Conservation (phyloP, 441 rosid genomes). For the Arabidopsis lyrata region DNA sequence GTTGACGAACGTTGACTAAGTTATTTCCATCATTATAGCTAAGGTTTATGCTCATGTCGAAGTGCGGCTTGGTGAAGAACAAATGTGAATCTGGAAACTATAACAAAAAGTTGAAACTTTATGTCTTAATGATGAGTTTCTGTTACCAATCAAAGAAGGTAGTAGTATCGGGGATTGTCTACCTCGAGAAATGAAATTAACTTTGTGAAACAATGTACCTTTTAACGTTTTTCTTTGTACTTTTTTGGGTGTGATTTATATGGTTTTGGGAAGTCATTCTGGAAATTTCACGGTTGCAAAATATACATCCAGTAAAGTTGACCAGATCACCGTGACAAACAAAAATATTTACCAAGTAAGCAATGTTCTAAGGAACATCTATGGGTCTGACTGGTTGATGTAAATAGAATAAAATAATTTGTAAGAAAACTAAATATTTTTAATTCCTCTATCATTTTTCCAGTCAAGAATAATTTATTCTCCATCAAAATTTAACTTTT, state of each 20-base stretch:
- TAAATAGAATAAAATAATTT: too few relatives aligned
- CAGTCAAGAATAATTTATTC: too few relatives aligned
- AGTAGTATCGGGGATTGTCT: constrained; percentile 33
- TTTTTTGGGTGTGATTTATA: constrained; percentile 30
- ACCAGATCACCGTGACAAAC: neutral
- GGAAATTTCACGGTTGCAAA: constrained; percentile 9
- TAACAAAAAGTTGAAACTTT: constrained; percentile 40
- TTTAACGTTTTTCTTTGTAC: constrained; percentile 39
- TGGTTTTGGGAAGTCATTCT: constrained; percentile 34
- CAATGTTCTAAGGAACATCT: too few relatives aligned
- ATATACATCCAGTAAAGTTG: neutral
- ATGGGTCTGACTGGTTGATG: too few relatives aligned
- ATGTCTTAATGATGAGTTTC: constrained; percentile 44
- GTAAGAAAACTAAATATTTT: too few relatives aligned
- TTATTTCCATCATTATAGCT: constrained; percentile 28
- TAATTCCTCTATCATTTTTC: too few relatives aligned
- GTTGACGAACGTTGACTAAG: constrained; percentile 35
- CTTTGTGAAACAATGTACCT: constrained; percentile 39
- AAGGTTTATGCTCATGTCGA: constrained; percentile 17
- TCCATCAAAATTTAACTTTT: too few relatives aligned
- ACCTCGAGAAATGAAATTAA: constrained; percentile 37
- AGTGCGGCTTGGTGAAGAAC: constrained; percentile 28
- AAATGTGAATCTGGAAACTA: constrained; percentile 36
- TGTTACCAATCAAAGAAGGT: constrained; percentile 42
- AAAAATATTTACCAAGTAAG: too few relatives aligned